Percentiles rank a stretch among this genome's conserved stretches.
These are phyloP conservation scores for Botrytis galanthina DNA, from an alignment of 2,329 filamentous ascomycete genomes.

Conservation along the genomic window DNA sequence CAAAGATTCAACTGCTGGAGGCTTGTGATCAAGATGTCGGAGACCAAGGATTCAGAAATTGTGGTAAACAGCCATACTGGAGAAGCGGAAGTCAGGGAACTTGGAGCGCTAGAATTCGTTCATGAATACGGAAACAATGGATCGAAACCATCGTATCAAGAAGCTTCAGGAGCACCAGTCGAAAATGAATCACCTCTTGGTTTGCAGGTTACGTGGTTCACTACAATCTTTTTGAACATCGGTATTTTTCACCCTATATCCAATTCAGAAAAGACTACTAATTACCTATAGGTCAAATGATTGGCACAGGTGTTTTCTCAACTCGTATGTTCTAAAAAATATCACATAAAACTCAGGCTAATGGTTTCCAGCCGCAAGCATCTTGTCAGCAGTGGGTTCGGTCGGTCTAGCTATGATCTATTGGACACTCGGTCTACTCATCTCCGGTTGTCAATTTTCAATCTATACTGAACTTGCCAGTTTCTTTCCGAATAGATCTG, in stretches of 20 bases:
- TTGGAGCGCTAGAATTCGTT: slow-evolving; percentile 25
- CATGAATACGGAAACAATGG: slow-evolving; percentile 47
- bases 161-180: slow-evolving; percentile 60
- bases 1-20: neutral
- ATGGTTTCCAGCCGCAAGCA: slow-evolving; percentile 48
- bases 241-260: slow-evolving; percentile 35
- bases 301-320: slow-evolving; percentile 53
- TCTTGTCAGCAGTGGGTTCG: slow-evolving; percentile 59
- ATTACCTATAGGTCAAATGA: neutral
- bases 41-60: neutral
- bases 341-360: slow-evolving; percentile 23
- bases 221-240: slow-evolving; percentile 59
- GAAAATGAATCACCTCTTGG: slow-evolving; percentile 58
- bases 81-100: neutral
- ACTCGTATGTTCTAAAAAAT: slow-evolving; percentile 48
- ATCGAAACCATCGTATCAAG: slow-evolving; percentile 46
- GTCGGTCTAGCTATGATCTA: slow-evolving; percentile 61
- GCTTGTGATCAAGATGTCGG: neutral
- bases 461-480: slow-evolving; percentile 63
- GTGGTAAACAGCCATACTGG: neutral
- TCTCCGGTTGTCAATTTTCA: slow-evolving; percentile 53
- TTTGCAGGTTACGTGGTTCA: slow-evolving; percentile 54
- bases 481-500: slow-evolving; percentile 65
- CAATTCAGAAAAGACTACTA: fast-evolving
- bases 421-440: slow-evolving; percentile 62